Conservation (phyloP, 495 filamentous ascomycete species). For the Annulohypoxylon maeteangense region DNA sequence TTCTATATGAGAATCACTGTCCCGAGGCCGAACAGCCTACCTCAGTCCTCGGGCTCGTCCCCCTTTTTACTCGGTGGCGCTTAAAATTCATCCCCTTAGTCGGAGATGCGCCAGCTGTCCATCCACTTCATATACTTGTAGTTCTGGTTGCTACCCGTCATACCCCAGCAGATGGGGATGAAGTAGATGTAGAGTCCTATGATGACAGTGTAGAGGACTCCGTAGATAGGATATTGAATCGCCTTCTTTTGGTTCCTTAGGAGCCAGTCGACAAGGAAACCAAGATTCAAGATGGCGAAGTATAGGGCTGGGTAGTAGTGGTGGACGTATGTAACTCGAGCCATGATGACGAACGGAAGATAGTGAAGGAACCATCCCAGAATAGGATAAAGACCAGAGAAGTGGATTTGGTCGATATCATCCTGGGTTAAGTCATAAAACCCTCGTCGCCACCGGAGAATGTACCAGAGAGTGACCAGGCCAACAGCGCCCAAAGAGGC, state of each 20-base stretch:
- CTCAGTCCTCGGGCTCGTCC: slow-evolving; percentile 4
- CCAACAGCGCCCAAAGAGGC: slow-evolving; percentile 77
- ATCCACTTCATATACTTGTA: slow-evolving; percentile 97
- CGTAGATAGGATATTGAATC: slow-evolving; percentile 72
- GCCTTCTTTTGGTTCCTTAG: slow-evolving; percentile 69
- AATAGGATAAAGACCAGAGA: slow-evolving; percentile 88
- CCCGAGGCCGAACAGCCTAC: not conserved
- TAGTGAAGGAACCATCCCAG: slow-evolving; percentile 97
- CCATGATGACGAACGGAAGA: slow-evolving; percentile 95
- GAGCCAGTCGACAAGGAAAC: slow-evolving; percentile 89
- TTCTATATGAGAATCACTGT: slow-evolving; percentile 33
- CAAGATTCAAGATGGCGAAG: slow-evolving; percentile 90
- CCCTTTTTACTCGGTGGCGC: slow-evolving; percentile 2
- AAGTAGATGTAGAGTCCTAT: slow-evolving; percentile 89
- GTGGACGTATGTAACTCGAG: slow-evolving; percentile 97
- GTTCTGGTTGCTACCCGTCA: slow-evolving; percentile 83
- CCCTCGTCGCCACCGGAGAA: slow-evolving; percentile 95
- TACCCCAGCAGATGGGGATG: slow-evolving; percentile 95
- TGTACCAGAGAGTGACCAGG: slow-evolving; percentile 81
- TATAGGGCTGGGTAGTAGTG: slow-evolving; percentile 99
- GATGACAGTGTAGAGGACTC: slow-evolving; percentile 73
- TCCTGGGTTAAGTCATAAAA: slow-evolving; percentile 81
- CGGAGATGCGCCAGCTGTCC: slow-evolving; percentile 70
- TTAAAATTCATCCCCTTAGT: slow-evolving; percentile 50
- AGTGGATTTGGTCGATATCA: slow-evolving; percentile 94